Percentiles rank a stretch among this genome's conserved stretches.
Conservation (phyloP, 371 early-diverging fungal genomes). For the Mortierella sp. region DNA sequence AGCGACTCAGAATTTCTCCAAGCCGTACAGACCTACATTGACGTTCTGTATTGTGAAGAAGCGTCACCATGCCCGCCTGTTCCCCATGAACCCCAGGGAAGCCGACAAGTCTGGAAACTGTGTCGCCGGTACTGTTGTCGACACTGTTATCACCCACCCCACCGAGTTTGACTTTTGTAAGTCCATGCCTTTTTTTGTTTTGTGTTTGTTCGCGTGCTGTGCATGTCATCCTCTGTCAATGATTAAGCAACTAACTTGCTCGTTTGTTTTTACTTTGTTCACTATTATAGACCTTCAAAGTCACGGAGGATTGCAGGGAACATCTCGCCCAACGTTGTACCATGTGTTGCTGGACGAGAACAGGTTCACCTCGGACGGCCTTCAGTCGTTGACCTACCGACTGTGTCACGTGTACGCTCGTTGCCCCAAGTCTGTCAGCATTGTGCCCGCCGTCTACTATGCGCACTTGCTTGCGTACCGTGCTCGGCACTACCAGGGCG, state of each 20-base stretch:
- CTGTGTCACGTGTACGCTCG: constrained; percentile 81
- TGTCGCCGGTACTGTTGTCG: constrained; percentile 72
- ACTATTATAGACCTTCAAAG: constrained; percentile 62
- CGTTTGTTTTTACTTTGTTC: neutral
- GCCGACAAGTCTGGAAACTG: constrained; percentile 68
- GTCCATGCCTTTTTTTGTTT: neutral
- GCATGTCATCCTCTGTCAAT: neutral
- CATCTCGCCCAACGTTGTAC: constrained; percentile 83
- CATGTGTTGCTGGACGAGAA: constrained; percentile 80
- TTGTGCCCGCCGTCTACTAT: constrained; percentile 92
- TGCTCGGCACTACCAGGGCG: constrained; percentile 59
- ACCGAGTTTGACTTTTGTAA: constrained; percentile 66
- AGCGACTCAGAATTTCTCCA: neutral
- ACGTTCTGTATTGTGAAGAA: constrained; percentile 82
- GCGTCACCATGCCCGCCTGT: constrained; percentile 76
- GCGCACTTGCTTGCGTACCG: constrained; percentile 90
- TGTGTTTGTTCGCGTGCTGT: neutral
- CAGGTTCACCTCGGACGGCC: constrained; percentile 64
- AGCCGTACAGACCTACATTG: constrained; percentile 54
- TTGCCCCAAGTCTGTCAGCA: constrained; percentile 84
- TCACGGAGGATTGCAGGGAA: constrained; percentile 83
- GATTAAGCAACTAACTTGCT: neutral
- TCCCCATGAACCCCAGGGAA: constrained; percentile 54
- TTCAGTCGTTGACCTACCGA: constrained; percentile 74
- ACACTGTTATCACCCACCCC: constrained; percentile 64